Evolutionary conservation across 441 rosid species (phyloP).

Genomic region (Raphanus hybrid): DNA sequence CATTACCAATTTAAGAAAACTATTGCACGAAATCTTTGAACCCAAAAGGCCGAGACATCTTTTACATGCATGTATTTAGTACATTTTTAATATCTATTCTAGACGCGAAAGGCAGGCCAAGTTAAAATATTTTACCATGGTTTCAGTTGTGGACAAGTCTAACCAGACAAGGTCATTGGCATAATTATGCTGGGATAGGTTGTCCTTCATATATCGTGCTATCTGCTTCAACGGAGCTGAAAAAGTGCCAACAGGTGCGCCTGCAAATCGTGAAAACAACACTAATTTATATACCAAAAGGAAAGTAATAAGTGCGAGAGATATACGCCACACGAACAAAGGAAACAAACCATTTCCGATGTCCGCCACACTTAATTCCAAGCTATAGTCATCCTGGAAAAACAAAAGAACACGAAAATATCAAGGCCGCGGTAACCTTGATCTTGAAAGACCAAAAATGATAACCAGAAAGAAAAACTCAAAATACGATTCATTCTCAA

Average conservation of each 20-base stretch:
- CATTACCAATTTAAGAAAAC: background rate
- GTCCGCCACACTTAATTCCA: constrained; percentile 79
- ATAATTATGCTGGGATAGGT: constrained; percentile 51
- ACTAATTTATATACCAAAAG: constrained; percentile 11
- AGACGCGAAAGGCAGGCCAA: constrained; percentile 10
- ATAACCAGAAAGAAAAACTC: constrained; percentile 13
- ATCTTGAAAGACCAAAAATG: constrained; percentile 16
- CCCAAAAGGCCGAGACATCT: constrained; percentile 10
- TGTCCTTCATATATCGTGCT: constrained; percentile 56
- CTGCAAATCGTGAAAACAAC: constrained; percentile 25
- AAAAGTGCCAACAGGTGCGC: constrained; percentile 77
- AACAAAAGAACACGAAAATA: constrained; percentile 20
- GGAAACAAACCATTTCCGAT: constrained; percentile 69
- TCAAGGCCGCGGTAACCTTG: constrained; percentile 16
- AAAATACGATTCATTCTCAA: constrained; percentile 14
- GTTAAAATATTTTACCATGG: constrained; percentile 50
- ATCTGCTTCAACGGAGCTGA: constrained; percentile 79
- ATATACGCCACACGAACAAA: constrained; percentile 9
- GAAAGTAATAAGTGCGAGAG: constrained; percentile 4
- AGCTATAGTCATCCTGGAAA: constrained; percentile 64
- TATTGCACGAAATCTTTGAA: background rate
- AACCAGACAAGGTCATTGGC: constrained; percentile 68
- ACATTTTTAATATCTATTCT: constrained; percentile 15
- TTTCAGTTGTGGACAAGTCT: constrained; percentile 61
- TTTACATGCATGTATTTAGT: background rate